Evolutionary conservation across 306 rosid genomes (phyloP), one percentile per base, ranked within the genome.

Genomic region (Pterocarpus santalinus): DNA sequence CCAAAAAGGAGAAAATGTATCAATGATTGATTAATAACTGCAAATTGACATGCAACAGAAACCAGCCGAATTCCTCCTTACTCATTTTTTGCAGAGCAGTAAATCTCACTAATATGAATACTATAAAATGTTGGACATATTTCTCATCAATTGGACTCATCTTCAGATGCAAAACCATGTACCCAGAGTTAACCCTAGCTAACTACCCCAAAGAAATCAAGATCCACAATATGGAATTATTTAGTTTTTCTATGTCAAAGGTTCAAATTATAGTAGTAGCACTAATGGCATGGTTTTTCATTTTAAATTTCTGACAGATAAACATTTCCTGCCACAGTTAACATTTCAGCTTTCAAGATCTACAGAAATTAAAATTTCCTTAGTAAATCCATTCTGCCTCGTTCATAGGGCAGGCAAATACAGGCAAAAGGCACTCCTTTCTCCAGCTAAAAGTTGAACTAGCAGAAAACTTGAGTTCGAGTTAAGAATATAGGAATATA

Each of bases 131-230:
- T 15, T 47, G 73, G 53, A 53, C 34, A 36, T 73, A 72, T 56
- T 63, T 33, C 38, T 44, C 85, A 46, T 69, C 78, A 75, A 72
- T 56, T 55, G 49, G 17, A 38, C 49, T 65, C 73, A 69, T 80
- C 74, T 61, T 62, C 35, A 52, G 2, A 76, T 28, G 55, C 53
- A 34, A 72, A 64, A 65, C 16, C 78, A 55, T 39, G 44, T 15
- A 49, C 53, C 38, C 14, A 16, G 3, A 35, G 32, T 10, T 6
- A 56, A 65, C n/a, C 75, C 38, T 41, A 44, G 53, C 61, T 32
- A 72, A 51, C 53, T 39, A 78, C 41, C 57, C 69, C 5, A 79
- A 56, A 56, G 75, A 17, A 13, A 68, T 33, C 57, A 69, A 35
- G 28, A 75, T 71, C 61, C 60, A 67, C 78, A 55, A 55, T 52